Base-by-base conservation (phyloP, 306 rosid genomes). In the Vigna nakashimae region DNA sequence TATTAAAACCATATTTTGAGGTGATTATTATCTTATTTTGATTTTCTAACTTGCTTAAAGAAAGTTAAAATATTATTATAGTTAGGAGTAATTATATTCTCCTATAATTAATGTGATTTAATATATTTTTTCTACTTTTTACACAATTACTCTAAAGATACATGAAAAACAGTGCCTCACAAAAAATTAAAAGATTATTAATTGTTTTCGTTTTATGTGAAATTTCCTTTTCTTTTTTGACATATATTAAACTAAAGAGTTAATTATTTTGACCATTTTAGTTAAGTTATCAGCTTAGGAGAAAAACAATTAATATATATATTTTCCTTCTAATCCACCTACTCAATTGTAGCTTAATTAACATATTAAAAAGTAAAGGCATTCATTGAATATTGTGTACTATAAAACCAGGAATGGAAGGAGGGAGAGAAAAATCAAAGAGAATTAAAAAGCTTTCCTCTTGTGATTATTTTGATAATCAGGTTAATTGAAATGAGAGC, bases 401-500 rank as follows among this genome's bases (percentile, higher is more conserved):
- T 65, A 28, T 9, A 68, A 68, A 67, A 67, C 1, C 13, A 24
- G 20, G 8, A 11, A 22, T 3, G 28, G 32, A 22, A 17, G 3
- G 2, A 10, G 38, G 15, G 12, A 13, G 20, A 12, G 13, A 14
- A 3, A 48, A 46, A 45, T 67, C 18, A 42, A 12, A 14, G 1
- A 24, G 15, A 68, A 68, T 45, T 42, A 0, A 68, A 46, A 46
- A 3, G 8, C 3, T 67, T 46, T 46, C 22, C 30, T 28, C 3
- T 68, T 68, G 1, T 48, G 32, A 28, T 68, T 46, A 28, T 68
- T 68, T 68, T 20, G 22, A 46, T 8, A 46, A 45, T 45, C 73
- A 48, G n/a, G 1, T 22, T 68, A 8, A 6, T 68, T 68, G 9
- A 24, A 24, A 7, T 0, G 4, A 24, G 8, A 42, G 42, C 24